phyloP scores from a whole-genome alignment of 2,329 filamentous ascomycete genomes.

The Balansia obtecta region DNA sequence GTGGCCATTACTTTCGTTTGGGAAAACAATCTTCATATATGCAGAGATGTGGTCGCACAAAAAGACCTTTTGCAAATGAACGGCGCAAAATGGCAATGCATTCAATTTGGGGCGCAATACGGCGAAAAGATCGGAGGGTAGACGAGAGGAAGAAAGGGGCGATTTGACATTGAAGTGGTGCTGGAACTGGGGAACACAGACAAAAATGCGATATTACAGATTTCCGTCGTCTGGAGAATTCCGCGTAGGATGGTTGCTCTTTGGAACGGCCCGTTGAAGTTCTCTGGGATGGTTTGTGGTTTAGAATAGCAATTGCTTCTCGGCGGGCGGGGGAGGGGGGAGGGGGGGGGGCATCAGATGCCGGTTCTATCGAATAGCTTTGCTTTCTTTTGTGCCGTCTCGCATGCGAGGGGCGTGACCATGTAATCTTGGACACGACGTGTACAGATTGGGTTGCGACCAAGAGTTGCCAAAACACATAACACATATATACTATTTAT shows the following conservation, averaged over 20 bases:
- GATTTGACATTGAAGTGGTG: background rate
- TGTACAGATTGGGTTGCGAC: no score
- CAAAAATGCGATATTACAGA: background rate
- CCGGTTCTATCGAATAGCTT: background rate
- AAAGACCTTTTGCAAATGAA: conserved; percentile 7
- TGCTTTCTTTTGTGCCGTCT: background rate
- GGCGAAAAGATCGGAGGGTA: conserved; percentile 11
- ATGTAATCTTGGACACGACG: background rate
- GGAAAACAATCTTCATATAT: background rate
- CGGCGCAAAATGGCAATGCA: conserved; percentile 8
- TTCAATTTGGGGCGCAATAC: conserved; percentile 7
- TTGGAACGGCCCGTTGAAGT: background rate
- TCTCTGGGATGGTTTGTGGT: background rate
- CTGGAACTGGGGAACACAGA: conserved; percentile 5
- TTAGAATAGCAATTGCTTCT: background rate
- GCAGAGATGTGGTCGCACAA: background rate
- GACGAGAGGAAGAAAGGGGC: background rate
- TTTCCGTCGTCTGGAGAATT: background rate
- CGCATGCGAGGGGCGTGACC: background rate
- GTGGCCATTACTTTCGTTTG: background rate
- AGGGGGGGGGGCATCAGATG: background rate
- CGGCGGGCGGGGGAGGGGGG: no score
- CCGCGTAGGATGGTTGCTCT: background rate
- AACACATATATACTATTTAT: no score
- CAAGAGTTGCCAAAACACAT: no score